These are phyloP conservation scores for Populus tremula DNA, from an alignment of 345 rosid species.

Conservation along the genomic window DNA sequence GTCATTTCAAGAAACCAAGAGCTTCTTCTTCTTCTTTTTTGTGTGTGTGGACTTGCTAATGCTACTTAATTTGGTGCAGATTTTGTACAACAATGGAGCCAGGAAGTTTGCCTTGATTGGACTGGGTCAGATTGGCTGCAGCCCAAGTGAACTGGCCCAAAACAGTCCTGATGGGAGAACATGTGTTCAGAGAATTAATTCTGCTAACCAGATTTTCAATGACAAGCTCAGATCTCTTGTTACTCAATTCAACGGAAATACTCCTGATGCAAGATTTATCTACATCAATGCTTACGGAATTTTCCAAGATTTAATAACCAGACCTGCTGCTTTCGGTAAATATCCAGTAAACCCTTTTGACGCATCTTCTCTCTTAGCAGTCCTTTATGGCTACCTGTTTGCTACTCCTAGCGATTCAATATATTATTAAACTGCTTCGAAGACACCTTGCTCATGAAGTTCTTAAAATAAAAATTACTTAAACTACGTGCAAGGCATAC, in stretches of 20 bases:
- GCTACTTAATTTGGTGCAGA: constrained; percentile 25
- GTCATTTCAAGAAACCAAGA: neutral
- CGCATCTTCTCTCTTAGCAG: no score
- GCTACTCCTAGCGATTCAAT: no score
- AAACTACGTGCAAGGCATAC: no score
- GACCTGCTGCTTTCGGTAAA: constrained; percentile 35
- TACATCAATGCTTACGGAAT: constrained; percentile 72
- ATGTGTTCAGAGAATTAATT: constrained; percentile 53
- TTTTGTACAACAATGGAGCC: constrained; percentile 66
- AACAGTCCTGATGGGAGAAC: constrained; percentile 63
- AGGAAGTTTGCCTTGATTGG: constrained; percentile 79
- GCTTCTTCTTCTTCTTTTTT: no score
- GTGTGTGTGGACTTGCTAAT: neutral
- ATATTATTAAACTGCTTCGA: no score
- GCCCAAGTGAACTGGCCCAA: constrained; percentile 68
- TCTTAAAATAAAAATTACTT: no score
- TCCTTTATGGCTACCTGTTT: no score
- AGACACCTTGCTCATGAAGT: no score
- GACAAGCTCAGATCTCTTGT: constrained; percentile 63
- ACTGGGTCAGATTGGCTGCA: constrained; percentile 83
- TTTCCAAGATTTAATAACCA: constrained; percentile 55
- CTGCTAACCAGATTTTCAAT: constrained; percentile 69
- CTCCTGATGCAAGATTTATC: constrained; percentile 54
- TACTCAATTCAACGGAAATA: constrained; percentile 50
- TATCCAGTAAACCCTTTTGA: neutral